These are phyloP conservation scores for Trichothecium roseum DNA, from an alignment of 2,329 filamentous ascomycete species.

Conservation along the genomic window DNA sequence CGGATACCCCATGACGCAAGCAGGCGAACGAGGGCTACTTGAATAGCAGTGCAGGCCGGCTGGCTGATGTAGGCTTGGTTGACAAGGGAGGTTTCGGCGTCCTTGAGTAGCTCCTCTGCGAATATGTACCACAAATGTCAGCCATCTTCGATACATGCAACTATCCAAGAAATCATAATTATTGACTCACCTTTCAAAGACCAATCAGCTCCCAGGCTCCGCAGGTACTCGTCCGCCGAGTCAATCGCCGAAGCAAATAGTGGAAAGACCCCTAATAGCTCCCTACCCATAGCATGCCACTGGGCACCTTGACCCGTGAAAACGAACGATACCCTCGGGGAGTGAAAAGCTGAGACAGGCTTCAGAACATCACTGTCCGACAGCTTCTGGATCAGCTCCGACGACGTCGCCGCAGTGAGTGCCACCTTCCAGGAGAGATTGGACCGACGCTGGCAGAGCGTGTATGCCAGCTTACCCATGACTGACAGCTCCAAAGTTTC, in stretches of 20 bases:
- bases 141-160: too few relatives aligned
- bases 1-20: slow-evolving; percentile 31
- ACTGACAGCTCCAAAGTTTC: slow-evolving; percentile 31
- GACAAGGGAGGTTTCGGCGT: slow-evolving; percentile 21
- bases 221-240: slow-evolving; percentile 20
- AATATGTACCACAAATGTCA: too few relatives aligned
- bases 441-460: slow-evolving; percentile 32
- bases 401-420: slow-evolving; percentile 29
- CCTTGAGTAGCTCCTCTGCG: slow-evolving; percentile 24
- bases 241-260: slow-evolving; percentile 4
- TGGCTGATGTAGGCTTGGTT: slow-evolving; percentile 30
- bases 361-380: not conserved
- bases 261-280: slow-evolving; percentile 14
- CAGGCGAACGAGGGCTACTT: slow-evolving; percentile 34
- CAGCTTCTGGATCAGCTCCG: slow-evolving; percentile 21
- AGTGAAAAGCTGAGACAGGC: not conserved
- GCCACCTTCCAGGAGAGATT: slow-evolving; percentile 32
- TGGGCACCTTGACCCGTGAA: slow-evolving; percentile 21
- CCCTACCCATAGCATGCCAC: slow-evolving; percentile 9
- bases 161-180: too few relatives aligned
- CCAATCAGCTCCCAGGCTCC: slow-evolving; percentile 22
- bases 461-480: slow-evolving; percentile 36
- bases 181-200: slow-evolving; percentile 14
- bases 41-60: slow-evolving; percentile 33
- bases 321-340: slow-evolving; percentile 11